These are phyloP conservation scores for Hypoxylon sp. DNA, from an alignment of 2,329 filamentous ascomycete genomes.

Conservation along the genomic window DNA sequence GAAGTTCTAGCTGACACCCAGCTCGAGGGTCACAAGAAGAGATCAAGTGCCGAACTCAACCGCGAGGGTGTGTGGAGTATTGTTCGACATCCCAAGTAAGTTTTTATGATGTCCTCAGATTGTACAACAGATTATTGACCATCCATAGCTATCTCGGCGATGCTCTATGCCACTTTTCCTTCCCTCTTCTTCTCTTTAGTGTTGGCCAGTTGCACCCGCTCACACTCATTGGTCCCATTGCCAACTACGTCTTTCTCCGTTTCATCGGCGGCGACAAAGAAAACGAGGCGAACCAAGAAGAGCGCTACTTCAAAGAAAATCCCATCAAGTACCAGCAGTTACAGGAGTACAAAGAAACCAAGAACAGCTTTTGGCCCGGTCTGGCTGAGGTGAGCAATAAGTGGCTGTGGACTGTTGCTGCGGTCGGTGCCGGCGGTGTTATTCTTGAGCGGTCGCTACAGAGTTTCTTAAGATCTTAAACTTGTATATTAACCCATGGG, in stretches of 20 bases:
- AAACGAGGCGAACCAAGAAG: constrained; percentile 67
- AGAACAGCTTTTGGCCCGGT: constrained; percentile 74
- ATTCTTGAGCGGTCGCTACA: constrained; percentile 59
- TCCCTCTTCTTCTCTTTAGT: constrained; percentile 70
- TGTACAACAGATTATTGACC: constrained; percentile 5
- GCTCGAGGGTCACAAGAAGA: constrained; percentile 65
- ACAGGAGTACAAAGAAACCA: constrained; percentile 65
- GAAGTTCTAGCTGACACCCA: constrained; percentile 72
- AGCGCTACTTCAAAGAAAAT: constrained; percentile 66
- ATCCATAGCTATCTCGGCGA: constrained; percentile 71
- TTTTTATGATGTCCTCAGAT: constrained; percentile 23
- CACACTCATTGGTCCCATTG: constrained; percentile 68
- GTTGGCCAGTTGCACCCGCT: constrained; percentile 69
- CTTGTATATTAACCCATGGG: constrained; percentile 10
- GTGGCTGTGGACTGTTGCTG: constrained; percentile 69
- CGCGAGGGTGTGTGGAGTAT: constrained; percentile 74
- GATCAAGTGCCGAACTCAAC: constrained; percentile 61
- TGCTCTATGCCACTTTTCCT: constrained; percentile 70
- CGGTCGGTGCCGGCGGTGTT: constrained; percentile 64
- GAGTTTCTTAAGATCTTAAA: constrained; percentile 19
- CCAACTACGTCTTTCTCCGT: constrained; percentile 72
- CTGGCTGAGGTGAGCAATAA: constrained; percentile 65
- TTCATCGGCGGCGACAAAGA: constrained; percentile 70
- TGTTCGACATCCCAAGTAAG: constrained; percentile 74
- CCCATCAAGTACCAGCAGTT: constrained; percentile 68